Conservation (phyloP, 2,329 filamentous ascomycete species). For the Delphinella strobiligena region DNA sequence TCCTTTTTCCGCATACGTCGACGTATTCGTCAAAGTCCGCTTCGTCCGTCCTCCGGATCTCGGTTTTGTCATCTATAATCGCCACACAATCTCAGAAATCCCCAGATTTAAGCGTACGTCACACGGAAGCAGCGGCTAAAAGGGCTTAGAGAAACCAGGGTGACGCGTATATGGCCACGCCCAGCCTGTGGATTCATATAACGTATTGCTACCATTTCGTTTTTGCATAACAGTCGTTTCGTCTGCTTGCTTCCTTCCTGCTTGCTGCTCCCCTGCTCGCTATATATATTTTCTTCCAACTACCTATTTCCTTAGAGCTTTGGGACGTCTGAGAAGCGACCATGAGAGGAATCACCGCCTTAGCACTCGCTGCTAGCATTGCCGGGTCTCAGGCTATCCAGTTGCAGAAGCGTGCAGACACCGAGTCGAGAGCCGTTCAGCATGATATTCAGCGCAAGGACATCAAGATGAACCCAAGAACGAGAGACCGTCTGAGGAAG, state of each 20-base stretch:
- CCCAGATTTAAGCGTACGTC: neutral
- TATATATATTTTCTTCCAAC: neutral
- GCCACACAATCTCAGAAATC: neutral
- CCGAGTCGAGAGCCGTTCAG: conserved; percentile 32
- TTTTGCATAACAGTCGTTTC: neutral
- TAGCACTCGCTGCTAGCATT: conserved; percentile 15
- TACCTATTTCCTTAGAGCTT: neutral
- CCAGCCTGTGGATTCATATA: neutral
- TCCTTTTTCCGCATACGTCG: neutral
- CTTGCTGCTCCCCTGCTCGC: neutral
- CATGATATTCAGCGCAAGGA: conserved; percentile 39
- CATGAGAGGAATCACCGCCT: conserved; percentile 15
- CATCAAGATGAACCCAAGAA: conserved; percentile 29
- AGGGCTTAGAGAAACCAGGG: neutral
- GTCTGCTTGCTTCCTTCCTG: neutral
- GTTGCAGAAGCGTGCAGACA: conserved; percentile 16
- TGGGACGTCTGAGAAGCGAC: neutral
- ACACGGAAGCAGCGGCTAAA: neutral
- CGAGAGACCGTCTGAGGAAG: conserved; percentile 35
- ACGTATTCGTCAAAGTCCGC: too few species aligned
- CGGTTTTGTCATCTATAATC: neutral
- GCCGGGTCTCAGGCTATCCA: conserved; percentile 17
- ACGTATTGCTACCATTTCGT: neutral
- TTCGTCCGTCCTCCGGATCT: too few species aligned
- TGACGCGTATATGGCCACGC: neutral